Percentiles rank a stretch among this genome's conserved stretches.
Conservation (phyloP, 345 rosid species). For the Boechera divaricarpa region DNA sequence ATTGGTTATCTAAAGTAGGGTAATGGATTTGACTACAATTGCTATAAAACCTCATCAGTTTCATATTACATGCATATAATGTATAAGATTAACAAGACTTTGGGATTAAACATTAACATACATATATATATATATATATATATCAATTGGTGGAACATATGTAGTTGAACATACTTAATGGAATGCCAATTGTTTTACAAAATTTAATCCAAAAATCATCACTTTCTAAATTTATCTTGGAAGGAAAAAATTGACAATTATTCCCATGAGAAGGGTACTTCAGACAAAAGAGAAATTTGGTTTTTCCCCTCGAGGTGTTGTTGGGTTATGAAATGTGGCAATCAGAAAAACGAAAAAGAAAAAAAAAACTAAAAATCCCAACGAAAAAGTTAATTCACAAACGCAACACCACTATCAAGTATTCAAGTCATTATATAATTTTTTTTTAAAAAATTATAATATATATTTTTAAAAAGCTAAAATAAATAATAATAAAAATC, state of each 20-base stretch:
- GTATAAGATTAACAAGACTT: background rate
- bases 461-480: background rate
- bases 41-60: background rate
- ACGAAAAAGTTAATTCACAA: conserved; percentile 46
- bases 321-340: conserved; percentile 20
- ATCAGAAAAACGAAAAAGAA: conserved; percentile 7
- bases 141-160: no score
- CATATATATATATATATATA: no score
- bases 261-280: conserved; percentile 22
- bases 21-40: background rate
- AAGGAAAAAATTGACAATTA: background rate
- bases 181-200: no score
- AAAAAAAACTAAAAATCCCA: conserved; percentile 26
- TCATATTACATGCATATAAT: background rate
- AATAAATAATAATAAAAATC: conserved; percentile 14
- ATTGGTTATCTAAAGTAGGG: background rate
- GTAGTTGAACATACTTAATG: no score
- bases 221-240: background rate
- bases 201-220: no score
- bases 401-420: conserved; percentile 44
- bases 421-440: background rate
- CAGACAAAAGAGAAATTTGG: conserved; percentile 8
- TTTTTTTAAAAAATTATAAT: background rate
- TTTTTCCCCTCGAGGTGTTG: conserved; percentile 20
- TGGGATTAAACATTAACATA: no score